Base-by-base conservation (phyloP, 441 rosid genomes). In the Populus hybrid region DNA sequence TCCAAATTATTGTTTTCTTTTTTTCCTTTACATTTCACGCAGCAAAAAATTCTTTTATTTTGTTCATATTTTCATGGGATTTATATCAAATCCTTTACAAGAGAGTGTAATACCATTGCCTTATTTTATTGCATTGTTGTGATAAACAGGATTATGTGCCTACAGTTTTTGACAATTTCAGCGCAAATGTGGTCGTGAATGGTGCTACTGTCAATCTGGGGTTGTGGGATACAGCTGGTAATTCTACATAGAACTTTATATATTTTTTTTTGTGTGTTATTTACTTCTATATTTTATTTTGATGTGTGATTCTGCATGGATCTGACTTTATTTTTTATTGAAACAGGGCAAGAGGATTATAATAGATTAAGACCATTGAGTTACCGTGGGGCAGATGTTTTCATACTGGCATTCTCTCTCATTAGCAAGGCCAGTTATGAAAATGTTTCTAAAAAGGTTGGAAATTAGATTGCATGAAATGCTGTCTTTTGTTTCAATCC, bases 371-470 rank as follows among this genome's bases (percentile, higher is more conserved):
- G 96, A 82, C 97, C 97, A 1, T 84, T 93, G 82, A 93, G 95
- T 79, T 93, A 93, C 72, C 90, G 95, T 61, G 94, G 96, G 23
- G 96, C 94, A 12, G 96, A 93, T 87, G 98, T 93, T 35, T 93
- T 91, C 77, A 88, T 93, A 68, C 90, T 93, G 71, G 96, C 94
- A 0, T 93, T 91, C 81, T 93, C 97, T 36, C 93, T 93, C 50
- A 91, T 93, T 76, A 93, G 98, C 90, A 93, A 91, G 78, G 98
- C 98, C 79, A 93, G 98, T 80, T 93, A 91, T 57, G 98, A 93
- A 82, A 93, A 91, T 76, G 89, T 93, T 67, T 90, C 94, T 78
- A 93, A 93, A 85, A 93, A 93, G 94, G 98, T 93, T 76, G 19
- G 71, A 26, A 72, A 61, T 70, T 59, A 11, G 11, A 18, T n/a